These are phyloP conservation scores for Xylaria intraflava DNA, from an alignment of 495 filamentous ascomycete species.

Conservation along the genomic window DNA sequence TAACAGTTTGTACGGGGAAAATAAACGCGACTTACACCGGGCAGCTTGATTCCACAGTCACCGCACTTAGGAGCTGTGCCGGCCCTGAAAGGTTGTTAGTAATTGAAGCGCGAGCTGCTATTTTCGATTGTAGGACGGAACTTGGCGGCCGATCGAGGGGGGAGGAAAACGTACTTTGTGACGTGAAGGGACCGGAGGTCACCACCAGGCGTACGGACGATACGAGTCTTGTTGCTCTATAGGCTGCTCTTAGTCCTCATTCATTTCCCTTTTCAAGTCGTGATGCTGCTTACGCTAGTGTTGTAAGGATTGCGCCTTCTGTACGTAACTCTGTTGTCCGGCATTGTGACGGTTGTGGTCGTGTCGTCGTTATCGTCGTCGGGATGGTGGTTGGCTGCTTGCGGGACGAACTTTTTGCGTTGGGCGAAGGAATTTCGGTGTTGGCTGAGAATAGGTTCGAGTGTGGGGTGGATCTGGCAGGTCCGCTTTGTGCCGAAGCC, in stretches of 20 bases:
- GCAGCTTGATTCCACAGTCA: slow-evolving; percentile 93
- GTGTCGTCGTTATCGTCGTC: slow-evolving; percentile 28
- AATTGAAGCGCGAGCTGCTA: not conserved
- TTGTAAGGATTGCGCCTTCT: slow-evolving; percentile 90
- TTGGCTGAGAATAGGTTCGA: slow-evolving; percentile 13
- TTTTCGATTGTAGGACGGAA: not conserved
- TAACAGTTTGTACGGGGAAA: not conserved
- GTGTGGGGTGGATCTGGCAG: slow-evolving; percentile 28
- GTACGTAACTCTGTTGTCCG: slow-evolving; percentile 54
- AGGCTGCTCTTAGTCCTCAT: slow-evolving; percentile 79
- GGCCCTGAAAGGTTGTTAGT: slow-evolving; percentile 2
- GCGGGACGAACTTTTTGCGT: slow-evolving; percentile 36
- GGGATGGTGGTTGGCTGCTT: slow-evolving; percentile 28
- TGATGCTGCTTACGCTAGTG: slow-evolving; percentile 7
- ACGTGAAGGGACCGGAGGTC: slow-evolving; percentile 92
- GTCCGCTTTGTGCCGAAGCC: slow-evolving; percentile 20
- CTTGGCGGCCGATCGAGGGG: not conserved
- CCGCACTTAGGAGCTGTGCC: slow-evolving; percentile 95
- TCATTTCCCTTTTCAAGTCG: slow-evolving; percentile 16
- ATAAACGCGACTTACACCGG: slow-evolving; percentile 64
- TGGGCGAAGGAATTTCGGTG: slow-evolving; percentile 40
- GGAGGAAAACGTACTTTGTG: slow-evolving; percentile 71
- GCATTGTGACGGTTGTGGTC: slow-evolving; percentile 55
- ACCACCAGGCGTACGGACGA: slow-evolving; percentile 94
- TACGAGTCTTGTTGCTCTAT: slow-evolving; percentile 84